Conservation (phyloP, 2,329 filamentous ascomycete species). For the Zopfia rhizophila region DNA sequence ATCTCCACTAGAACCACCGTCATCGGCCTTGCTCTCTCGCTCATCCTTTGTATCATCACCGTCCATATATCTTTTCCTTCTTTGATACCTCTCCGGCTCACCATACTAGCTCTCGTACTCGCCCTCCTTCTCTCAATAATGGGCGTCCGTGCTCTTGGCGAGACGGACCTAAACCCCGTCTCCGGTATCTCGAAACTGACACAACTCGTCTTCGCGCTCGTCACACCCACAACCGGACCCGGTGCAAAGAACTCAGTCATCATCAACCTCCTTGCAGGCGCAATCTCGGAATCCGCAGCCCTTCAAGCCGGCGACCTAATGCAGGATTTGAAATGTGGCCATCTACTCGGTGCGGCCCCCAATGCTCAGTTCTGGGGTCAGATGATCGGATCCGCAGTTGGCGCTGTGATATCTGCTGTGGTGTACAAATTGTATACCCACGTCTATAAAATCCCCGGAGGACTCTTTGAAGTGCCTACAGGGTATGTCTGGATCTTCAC, state of each 20-base stretch:
- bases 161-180: constrained; percentile 96
- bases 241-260: constrained; percentile 79
- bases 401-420: constrained; percentile 84
- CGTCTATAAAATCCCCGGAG: constrained; percentile 88
- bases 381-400: constrained; percentile 86
- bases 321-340: constrained; percentile 96
- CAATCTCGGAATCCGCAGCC: constrained; percentile 84
- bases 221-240: constrained; percentile 73
- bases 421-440: constrained; percentile 91
- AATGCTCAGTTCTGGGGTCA: constrained; percentile 98
- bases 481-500: constrained; percentile 99
- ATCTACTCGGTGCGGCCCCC: constrained; percentile 89
- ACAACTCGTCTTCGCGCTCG: constrained; percentile 92
- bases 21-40: constrained; percentile 79
- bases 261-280: constrained; percentile 94
- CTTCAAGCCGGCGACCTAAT: constrained; percentile 95
- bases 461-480: constrained; percentile 92
- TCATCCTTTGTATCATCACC: constrained; percentile 81
- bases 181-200: constrained; percentile 97
- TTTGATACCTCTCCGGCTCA: constrained; percentile 83
- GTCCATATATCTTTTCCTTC: constrained; percentile 86
- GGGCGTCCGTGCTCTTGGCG: constrained; percentile 72
- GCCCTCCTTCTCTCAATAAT: constrained; percentile 74
- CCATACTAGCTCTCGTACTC: constrained; percentile 83
- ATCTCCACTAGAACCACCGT: constrained; percentile 77